These are phyloP conservation scores for Sedum album DNA, from an alignment of 164 flowering plant genomes.

Conservation along the genomic window DNA sequence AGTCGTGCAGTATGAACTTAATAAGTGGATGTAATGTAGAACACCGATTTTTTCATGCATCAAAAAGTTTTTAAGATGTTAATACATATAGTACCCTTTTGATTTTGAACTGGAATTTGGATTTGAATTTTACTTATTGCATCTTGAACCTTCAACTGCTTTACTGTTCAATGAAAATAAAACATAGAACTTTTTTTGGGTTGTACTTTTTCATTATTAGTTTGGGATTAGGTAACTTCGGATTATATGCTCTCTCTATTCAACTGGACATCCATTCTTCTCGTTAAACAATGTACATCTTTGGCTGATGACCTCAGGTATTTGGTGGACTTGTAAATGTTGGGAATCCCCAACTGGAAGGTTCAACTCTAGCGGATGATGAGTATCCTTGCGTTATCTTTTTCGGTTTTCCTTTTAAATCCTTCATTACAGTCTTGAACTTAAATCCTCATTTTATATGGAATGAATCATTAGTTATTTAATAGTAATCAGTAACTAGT, in stretches of 20 bases:
- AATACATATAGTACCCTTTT: neutral
- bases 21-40: neutral
- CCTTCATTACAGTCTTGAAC: neutral
- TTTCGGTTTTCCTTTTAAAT: neutral
- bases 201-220: neutral
- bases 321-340: constrained; percentile 90
- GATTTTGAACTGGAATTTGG: neutral
- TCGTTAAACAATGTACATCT: constrained; percentile 1
- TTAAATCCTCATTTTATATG: neutral
- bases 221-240: neutral
- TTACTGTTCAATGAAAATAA: too few species aligned
- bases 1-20: neutral
- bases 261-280: neutral
- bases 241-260: neutral
- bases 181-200: too few species aligned
- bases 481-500: neutral
- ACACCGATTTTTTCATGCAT: neutral
- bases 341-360: constrained; percentile 56
- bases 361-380: constrained; percentile 52
- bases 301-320: constrained; percentile 30
- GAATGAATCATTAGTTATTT: neutral
- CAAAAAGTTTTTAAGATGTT: neutral
- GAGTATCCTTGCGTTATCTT: constrained; percentile 60
- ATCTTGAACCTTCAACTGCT: too few species aligned
- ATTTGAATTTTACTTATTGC: too few species aligned